Evolutionary conservation across 73 alveolate genomes (phyloP), one percentile per base, ranked within the genome.

Genomic region (Blepharisma japonicum): DNA sequence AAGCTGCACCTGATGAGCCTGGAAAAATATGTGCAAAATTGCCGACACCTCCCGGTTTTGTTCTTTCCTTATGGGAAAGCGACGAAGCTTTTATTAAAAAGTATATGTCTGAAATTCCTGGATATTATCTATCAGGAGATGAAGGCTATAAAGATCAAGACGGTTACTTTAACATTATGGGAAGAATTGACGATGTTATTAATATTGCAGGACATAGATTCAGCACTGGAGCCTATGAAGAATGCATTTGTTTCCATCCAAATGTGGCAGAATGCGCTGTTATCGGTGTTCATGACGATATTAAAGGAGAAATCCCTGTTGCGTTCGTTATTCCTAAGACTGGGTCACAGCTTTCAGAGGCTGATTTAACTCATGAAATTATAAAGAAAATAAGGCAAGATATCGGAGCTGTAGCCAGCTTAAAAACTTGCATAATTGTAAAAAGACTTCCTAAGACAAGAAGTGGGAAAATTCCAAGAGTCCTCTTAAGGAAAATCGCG

Each of bases 41-140:
- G 39, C 99, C 99, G 27, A 81, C 94, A 91, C 98, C 99, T 56
- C 99, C 99, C 11, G 94, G 98, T 2, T 96, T 95, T 82, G 93
- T 96, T 98, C 79, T 85, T 68, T 89, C 98, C 25, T 84, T 96
- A 27, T 95, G 90, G 91, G 89, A 91, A 56, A 93, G 91, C 81
- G 99, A 96, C 71, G 94, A 93, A 68, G 98, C 97, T 1, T 96
- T 94, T 77, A 86, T 87, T n/a, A 80, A 91, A 76, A 94, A 95
- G 81, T 97, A 97, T 87, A 78, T 97, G 71, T 77, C 96, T 5
- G 98, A 91, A 68, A 80, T 96, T 77, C 96, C 97, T 20, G 96
- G 98, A 45, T 96, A 91, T 79, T 96, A 92, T 83, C 81, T 91
- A 46, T 89, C 99, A 6, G 99, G 99, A 6, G 99, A 96, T 91